phyloP scores from a whole-genome alignment of 2,329 filamentous ascomycete genomes.

The Sporothrix euskadiensis region DNA sequence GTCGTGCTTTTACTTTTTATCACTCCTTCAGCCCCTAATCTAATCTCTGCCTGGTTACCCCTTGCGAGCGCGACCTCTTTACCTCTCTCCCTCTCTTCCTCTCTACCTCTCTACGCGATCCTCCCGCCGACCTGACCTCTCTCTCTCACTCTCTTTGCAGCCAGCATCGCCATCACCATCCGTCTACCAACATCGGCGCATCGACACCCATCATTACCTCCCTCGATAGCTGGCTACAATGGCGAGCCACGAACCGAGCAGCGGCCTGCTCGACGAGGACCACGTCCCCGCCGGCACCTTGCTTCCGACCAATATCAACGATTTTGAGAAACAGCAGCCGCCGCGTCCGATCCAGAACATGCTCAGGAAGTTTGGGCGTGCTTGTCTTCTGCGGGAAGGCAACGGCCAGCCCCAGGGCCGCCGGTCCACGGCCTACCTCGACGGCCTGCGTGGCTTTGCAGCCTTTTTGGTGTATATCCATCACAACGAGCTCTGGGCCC shows the following conservation, averaged over 20 bases:
- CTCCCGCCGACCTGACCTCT: neutral
- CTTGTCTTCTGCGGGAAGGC: neutral
- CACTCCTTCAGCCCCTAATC: neutral
- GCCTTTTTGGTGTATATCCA: constrained; percentile 66
- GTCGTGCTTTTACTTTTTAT: neutral
- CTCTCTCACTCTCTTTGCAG: neutral
- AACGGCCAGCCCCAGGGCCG: constrained; percentile 42
- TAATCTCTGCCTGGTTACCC: neutral
- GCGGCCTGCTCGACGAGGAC: constrained; percentile 26
- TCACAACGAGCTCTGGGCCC: constrained; percentile 61
- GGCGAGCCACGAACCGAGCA: constrained; percentile 17
- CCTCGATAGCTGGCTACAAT: neutral
- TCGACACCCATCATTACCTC: neutral
- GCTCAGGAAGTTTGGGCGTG: neutral
- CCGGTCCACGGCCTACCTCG: constrained; percentile 60
- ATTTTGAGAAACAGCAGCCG: neutral
- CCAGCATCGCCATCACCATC: neutral
- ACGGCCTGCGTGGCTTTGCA: constrained; percentile 67
- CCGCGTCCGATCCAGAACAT: neutral
- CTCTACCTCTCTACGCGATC: neutral
- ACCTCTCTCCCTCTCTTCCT: neutral
- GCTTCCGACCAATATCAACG: neutral
- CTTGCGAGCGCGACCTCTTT: constrained; percentile 7
- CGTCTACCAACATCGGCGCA: neutral
- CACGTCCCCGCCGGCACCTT: neutral